Percentiles rank a stretch among this genome's conserved stretches.
Conservation (phyloP, 768 basidiomycete species). For the Calocybe gangraenosa region DNA sequence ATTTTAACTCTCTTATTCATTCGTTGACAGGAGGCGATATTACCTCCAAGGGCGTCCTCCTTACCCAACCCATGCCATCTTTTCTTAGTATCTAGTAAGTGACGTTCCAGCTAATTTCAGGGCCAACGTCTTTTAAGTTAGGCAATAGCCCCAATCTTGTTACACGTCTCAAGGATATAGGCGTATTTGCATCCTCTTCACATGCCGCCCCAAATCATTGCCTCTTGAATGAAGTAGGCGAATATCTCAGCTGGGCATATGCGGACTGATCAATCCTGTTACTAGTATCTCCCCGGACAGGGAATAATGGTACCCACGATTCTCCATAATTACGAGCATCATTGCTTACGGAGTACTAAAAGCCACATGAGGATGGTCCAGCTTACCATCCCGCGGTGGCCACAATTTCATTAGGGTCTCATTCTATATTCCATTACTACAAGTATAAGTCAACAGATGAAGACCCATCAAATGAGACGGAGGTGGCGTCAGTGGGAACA, state of each 20-base stretch:
- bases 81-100: slow-evolving; percentile 69
- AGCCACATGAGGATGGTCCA: slow-evolving; percentile 94
- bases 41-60: slow-evolving; percentile 60
- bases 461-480: slow-evolving; percentile 8
- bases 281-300: slow-evolving; percentile 80
- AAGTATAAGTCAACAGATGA: slow-evolving; percentile 40
- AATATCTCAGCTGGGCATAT: neutral
- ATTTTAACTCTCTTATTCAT: slow-evolving; percentile 1
- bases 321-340: neutral
- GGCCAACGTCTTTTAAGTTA: slow-evolving; percentile 4
- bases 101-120: slow-evolving; percentile 1
- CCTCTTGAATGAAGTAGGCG: slow-evolving; percentile 76
- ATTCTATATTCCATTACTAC: slow-evolving; percentile 82
- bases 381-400: slow-evolving; percentile 85
- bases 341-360: slow-evolving; percentile 3
- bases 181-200: slow-evolving; percentile 58
- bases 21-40: slow-evolving; percentile 63
- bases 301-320: slow-evolving; percentile 76
- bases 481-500: slow-evolving; percentile 19
- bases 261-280: slow-evolving; percentile 3
- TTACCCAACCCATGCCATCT: slow-evolving; percentile 65
- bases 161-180: slow-evolving; percentile 59
- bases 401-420: slow-evolving; percentile 85
- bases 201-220: slow-evolving; percentile 81
- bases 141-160: slow-evolving; percentile 72